phyloP scores from a whole-genome alignment of 345 rosid genomes.

The Lepidium sativum region DNA sequence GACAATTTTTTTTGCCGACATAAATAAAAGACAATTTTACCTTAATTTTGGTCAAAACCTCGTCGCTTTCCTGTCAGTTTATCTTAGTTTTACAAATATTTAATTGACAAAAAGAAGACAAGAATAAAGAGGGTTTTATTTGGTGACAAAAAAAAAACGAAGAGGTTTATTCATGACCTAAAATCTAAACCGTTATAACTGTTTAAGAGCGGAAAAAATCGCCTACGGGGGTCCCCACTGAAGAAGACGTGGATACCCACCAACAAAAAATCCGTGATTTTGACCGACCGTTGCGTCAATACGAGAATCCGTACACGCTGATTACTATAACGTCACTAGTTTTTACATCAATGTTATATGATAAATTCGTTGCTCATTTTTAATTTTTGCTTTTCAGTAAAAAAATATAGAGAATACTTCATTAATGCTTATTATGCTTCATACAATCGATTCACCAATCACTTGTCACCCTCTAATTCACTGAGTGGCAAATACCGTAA shows the following conservation, averaged over 20 bases:
- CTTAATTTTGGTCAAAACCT: too few species aligned
- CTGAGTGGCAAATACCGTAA: background rate
- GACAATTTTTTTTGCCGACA: too few species aligned
- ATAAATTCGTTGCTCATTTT: background rate
- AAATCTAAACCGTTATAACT: constrained; percentile 24
- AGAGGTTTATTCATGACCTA: background rate
- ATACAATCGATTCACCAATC: background rate
- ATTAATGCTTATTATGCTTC: background rate
- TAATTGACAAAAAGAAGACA: too few species aligned
- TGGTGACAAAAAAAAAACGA: background rate
- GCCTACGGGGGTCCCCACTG: background rate
- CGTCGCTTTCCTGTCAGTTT: too few species aligned
- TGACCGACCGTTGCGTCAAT: constrained; percentile 27
- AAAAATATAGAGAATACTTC: background rate
- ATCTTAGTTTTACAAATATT: too few species aligned
- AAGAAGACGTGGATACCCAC: constrained; percentile 15
- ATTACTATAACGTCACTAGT: background rate
- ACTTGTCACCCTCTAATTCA: background rate
- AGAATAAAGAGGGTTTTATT: too few species aligned
- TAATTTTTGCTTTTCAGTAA: background rate
- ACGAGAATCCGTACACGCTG: background rate
- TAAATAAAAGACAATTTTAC: background rate
- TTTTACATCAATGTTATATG: background rate
- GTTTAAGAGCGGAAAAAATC: background rate
- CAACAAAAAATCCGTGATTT: constrained; percentile 21